A percentile compares a stretch with the other conserved stretches of the same genome.
phyloP scores from a whole-genome alignment of 2,329 filamentous ascomycete species.

The Beauveria australis region DNA sequence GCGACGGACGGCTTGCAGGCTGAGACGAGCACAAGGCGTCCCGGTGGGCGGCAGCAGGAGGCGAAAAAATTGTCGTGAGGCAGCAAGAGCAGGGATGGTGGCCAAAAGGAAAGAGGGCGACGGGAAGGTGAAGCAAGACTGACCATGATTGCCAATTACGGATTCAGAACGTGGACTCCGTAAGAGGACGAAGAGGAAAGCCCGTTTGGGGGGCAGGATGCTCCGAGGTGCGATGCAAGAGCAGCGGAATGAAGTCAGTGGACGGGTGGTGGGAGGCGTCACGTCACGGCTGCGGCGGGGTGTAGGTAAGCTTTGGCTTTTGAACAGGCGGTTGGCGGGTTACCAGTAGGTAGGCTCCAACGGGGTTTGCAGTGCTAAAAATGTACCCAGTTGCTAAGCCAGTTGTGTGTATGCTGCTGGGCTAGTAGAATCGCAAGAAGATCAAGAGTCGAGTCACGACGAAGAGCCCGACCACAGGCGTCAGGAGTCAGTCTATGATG shows the following conservation, averaged over 20 bases:
- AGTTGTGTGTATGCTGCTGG: not conserved
- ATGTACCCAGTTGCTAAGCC: too few relatives aligned
- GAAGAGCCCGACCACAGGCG: not conserved
- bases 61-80: constrained; percentile 8
- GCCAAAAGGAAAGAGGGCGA: not conserved
- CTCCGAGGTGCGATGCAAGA: constrained; percentile 8
- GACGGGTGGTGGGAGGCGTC: constrained; percentile 6
- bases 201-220: constrained; percentile 3
- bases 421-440: too few relatives aligned
- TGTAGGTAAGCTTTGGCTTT: not conserved
- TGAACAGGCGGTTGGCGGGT: not conserved
- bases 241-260: constrained; percentile 2
- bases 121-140: not conserved
- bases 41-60: constrained; percentile 1
- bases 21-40: constrained; percentile 11
- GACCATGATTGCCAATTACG: constrained; percentile 10
- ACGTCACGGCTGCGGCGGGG: constrained; percentile 10
- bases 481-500: constrained; percentile 2
- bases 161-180: not conserved
- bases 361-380: not conserved
- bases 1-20: not conserved
- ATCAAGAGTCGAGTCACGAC: too few relatives aligned
- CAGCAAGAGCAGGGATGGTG: not conserved
- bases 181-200: constrained; percentile 8
- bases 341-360: not conserved